A percentile compares a stretch with the other conserved stretches of the same genome.
Conservation (phyloP, 495 filamentous ascomycete species). For the Xylaria curta region DNA sequence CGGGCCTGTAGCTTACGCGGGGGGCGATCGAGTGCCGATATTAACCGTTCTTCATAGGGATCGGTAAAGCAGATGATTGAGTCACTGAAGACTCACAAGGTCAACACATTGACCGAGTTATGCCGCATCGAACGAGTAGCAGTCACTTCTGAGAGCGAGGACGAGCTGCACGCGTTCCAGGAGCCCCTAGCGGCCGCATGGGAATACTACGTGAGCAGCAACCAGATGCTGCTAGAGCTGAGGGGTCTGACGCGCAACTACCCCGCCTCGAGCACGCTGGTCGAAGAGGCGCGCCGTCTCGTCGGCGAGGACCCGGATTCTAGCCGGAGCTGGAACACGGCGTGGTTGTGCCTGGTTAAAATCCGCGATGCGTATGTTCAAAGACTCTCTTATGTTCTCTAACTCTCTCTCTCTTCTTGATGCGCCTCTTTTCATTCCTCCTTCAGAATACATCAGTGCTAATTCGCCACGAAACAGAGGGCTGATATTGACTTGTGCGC, state of each 20-base stretch:
- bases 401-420: not conserved
- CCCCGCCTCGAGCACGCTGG: slow-evolving; percentile 71
- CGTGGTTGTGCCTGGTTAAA: slow-evolving; percentile 75
- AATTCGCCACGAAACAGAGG: slow-evolving; percentile 44
- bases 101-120: slow-evolving; percentile 63
- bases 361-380: slow-evolving; percentile 68
- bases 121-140: slow-evolving; percentile 75
- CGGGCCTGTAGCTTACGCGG: not conserved
- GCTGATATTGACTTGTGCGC: slow-evolving; percentile 66
- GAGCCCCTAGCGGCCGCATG: slow-evolving; percentile 73
- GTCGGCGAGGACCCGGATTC: slow-evolving; percentile 70
- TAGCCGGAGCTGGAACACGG: slow-evolving; percentile 77
- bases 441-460: not conserved
- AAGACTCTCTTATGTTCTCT: not conserved
- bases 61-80: slow-evolving; percentile 53
- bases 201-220: slow-evolving; percentile 74
- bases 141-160: slow-evolving; percentile 56
- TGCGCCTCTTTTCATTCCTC: not conserved
- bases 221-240: slow-evolving; percentile 76
- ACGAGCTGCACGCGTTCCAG: slow-evolving; percentile 62
- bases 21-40: slow-evolving; percentile 1
- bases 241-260: slow-evolving; percentile 72
- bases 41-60: slow-evolving; percentile 23
- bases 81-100: slow-evolving; percentile 45
- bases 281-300: slow-evolving; percentile 70